Conservation (phyloP, 1,284 basidiomycete species). For the Anthracocystis panici-leucophaei region DNA sequence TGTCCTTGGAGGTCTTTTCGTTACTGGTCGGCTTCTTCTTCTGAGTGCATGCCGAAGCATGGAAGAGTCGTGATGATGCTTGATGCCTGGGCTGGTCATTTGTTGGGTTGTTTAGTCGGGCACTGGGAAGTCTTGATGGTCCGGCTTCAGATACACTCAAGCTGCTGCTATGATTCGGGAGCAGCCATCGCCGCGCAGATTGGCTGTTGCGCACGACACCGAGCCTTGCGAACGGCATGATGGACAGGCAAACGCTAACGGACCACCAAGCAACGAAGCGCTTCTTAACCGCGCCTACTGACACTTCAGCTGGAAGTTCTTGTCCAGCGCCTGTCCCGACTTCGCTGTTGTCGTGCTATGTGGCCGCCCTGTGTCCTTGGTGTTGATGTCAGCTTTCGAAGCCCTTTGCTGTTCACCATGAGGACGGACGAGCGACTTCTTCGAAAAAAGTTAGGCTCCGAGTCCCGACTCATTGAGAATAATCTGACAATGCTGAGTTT, state of each 20-base stretch:
- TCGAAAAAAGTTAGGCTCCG: too few species aligned
- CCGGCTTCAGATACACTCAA: background rate
- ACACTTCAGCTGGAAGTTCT: too few species aligned
- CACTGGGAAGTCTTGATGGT: background rate
- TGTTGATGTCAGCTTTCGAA: too few species aligned
- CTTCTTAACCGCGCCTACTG: background rate
- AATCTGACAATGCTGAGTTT: constrained; percentile 3
- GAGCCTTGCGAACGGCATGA: constrained; percentile 16
- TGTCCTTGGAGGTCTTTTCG: constrained; percentile 1
- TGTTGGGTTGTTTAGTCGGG: background rate
- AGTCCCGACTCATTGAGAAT: too few species aligned
- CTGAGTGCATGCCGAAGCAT: constrained; percentile 2
- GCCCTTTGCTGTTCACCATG: too few species aligned
- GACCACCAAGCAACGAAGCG: background rate
- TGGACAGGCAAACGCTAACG: background rate
- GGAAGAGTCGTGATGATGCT: background rate
- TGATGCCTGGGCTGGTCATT: background rate
- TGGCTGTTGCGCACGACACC: background rate
- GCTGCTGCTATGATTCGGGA: background rate
- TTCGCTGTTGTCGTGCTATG: too few species aligned
- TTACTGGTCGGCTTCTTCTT: constrained; percentile 19
- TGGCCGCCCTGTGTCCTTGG: too few species aligned
- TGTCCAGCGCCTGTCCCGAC: too few species aligned
- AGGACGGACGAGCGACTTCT: too few species aligned
- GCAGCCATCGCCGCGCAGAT: background rate